Conservation (phyloP, 805 yeast species). For the Clavispora santaluciae region DNA sequence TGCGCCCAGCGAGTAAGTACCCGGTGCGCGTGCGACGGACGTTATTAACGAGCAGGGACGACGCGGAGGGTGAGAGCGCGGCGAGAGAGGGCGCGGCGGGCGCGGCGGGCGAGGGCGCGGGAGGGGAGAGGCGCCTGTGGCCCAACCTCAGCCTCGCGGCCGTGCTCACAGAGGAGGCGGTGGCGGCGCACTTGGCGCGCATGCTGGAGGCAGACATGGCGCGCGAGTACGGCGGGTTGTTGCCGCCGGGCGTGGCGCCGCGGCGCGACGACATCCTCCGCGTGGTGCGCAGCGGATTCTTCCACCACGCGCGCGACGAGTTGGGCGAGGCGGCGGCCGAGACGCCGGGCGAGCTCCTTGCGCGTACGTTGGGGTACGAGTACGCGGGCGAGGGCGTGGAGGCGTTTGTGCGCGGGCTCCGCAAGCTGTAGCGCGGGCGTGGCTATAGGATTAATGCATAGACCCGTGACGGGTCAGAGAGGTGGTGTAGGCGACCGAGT, state of each 20-base stretch:
- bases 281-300: conserved; percentile 46
- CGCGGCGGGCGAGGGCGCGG: conserved; percentile 14
- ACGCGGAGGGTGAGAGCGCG: not conserved
- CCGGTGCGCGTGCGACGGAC: conserved; percentile 30
- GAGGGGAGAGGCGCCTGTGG: conserved; percentile 9
- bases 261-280: conserved; percentile 36
- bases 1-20: conserved; percentile 34
- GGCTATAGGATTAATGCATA: too few relatives aligned
- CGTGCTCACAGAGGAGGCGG: conserved; percentile 25
- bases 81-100: conserved; percentile 27
- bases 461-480: too few relatives aligned
- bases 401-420: conserved; percentile 42
- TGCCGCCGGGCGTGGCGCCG: conserved; percentile 40
- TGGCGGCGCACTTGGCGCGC: conserved; percentile 29
- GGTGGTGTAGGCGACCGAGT: too few relatives aligned
- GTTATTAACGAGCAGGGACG: conserved; percentile 1
- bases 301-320: conserved; percentile 37
- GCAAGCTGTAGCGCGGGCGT: conserved; percentile 26
- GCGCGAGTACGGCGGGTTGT: conserved; percentile 23
- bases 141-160: conserved; percentile 21
- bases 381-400: conserved; percentile 55
- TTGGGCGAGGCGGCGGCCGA: conserved; percentile 38
- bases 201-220: conserved; percentile 26
- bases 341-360: conserved; percentile 43
- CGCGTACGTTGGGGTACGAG: conserved; percentile 44